Conservation (phyloP, 208 protist genomes). For the Acanthamoeba divionensis region DNA sequence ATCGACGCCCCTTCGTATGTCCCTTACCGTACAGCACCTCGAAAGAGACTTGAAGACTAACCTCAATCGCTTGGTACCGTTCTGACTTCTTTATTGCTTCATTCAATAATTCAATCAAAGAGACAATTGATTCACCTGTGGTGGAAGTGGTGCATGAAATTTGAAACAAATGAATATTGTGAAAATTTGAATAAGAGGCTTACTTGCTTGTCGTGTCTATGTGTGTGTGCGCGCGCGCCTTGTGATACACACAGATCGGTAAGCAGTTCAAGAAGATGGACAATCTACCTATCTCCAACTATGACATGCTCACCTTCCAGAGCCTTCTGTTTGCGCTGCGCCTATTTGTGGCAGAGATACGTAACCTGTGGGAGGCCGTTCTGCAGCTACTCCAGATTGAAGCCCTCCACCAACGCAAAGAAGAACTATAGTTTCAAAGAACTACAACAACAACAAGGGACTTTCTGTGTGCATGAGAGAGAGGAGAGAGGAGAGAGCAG, state of each 20-base stretch:
- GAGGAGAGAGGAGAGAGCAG: neutral
- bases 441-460: neutral
- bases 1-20: neutral
- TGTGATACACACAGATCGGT: neutral
- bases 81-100: neutral
- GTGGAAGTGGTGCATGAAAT: too few species aligned
- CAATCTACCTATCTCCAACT: slow-evolving; percentile 46
- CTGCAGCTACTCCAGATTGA: slow-evolving; percentile 1
- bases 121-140: too few species aligned
- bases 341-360: slow-evolving; percentile 1
- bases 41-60: neutral
- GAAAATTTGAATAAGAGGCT: too few species aligned
- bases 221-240: neutral
- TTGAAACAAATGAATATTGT: too few species aligned
- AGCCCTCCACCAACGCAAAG: neutral
- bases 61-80: neutral
- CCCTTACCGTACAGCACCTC: neutral
- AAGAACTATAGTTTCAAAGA: neutral
- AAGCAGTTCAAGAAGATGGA: slow-evolving; percentile 45
- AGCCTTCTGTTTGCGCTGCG: neutral
- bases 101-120: too few species aligned
- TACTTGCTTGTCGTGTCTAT: neutral
- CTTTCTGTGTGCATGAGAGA: neutral
- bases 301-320: slow-evolving; percentile 45
- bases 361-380: slow-evolving; percentile 11